Evolutionary conservation across 129 eudicot species (phyloP).

Genomic region (Kitagawia praeruptora): DNA sequence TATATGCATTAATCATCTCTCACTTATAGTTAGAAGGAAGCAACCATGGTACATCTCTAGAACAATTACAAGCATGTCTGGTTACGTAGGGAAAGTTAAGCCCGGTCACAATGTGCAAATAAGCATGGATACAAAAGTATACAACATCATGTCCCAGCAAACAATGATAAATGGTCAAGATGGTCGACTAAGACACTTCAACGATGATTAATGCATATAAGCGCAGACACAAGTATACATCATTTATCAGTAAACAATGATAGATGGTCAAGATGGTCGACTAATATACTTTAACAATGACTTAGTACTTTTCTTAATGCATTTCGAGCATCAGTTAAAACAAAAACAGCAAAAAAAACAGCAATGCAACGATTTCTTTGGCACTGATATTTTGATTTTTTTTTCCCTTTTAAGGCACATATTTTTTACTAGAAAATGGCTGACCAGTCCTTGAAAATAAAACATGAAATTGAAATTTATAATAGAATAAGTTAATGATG

Average conservation of each 20-base stretch:
- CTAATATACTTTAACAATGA: neutral
- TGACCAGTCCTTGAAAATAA: too few species aligned
- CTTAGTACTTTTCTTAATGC: too few species aligned
- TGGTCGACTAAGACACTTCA: neutral
- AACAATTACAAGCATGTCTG: neutral
- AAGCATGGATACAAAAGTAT: neutral
- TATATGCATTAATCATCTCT: neutral
- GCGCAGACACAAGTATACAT: neutral
- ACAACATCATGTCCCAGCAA: neutral
- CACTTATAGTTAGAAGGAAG: neutral
- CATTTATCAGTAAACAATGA: too few species aligned
- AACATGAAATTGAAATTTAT: too few species aligned
- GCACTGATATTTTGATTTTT: neutral
- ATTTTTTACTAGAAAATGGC: too few species aligned
- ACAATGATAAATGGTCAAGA: neutral
- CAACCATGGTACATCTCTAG: neutral
- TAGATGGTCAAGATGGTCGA: neutral
- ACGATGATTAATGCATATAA: neutral
- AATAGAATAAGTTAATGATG: neutral
- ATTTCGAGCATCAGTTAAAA: too few species aligned
- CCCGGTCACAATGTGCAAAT: neutral
- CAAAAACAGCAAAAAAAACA: too few species aligned
- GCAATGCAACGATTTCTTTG: neutral
- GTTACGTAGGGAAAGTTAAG: neutral
- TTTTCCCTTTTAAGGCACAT: too few species aligned